Evolutionary conservation across 805 yeast species (phyloP), one percentile per base, ranked within the genome.

Genomic region (Cyberlindnera amylophila): DNA sequence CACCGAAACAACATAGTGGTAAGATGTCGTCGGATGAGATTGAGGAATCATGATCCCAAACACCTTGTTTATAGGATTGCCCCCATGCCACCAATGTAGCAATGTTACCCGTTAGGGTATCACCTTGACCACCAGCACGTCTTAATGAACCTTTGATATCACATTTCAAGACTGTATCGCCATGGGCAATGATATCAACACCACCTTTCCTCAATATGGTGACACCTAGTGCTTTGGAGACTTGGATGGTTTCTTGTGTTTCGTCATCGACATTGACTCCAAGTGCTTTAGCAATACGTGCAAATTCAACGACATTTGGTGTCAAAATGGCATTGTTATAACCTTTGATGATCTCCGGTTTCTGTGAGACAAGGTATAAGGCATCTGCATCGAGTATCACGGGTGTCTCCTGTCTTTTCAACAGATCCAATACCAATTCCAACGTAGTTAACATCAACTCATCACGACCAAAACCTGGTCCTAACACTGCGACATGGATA

Each of bases 81-180:
- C 85, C 78, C 95, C 96, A 91, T 5, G 87, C 86, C 27, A 86
- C 56, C 54, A 91, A 69, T 0, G 96, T 82, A 1, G 90, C 89
- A n/a, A 89, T 64, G 18, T 86, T 69, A 0, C 99, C 99, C 0
- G 91, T 77, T 31, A 93, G 62, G 0, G 96, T 85, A 55, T 93
- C 99, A 19, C 99, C 99, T 65, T 93, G 98, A 0, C 99, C 99
- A 11, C 97, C 96, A 7, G 86, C 95, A 41, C 99, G 71, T 56
- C 86, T 83, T 38, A 66, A 63, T 6, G 93, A 82, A 1, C 98
- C 97, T 13, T 60, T 54, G 26, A 67, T 56, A 28, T 70, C 70
- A 47, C 72, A 74, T 3, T 64, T 53, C 6, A 86, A 48, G 5
- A 65, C 54, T 4, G 61, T 56, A 4, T 64, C 67, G 2, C 75